These are phyloP conservation scores for Termitomyces sp. DNA, from an alignment of 768 basidiomycete species.

Conservation along the genomic window DNA sequence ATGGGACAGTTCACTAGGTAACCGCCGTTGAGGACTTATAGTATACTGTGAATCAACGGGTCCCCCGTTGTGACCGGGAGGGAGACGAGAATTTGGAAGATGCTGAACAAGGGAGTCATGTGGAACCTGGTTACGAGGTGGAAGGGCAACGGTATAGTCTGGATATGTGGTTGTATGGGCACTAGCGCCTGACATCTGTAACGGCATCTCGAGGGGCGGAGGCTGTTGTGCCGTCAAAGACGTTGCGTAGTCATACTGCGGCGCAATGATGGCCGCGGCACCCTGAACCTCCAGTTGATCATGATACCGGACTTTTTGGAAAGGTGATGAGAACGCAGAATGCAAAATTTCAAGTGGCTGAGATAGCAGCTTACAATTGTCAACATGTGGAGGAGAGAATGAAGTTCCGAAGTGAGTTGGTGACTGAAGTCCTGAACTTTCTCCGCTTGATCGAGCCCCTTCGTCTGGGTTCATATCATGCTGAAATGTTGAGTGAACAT, in stretches of 20 bases:
- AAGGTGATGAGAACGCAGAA: slow-evolving; percentile 30
- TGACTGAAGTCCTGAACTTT: slow-evolving; percentile 72
- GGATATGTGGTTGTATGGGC: slow-evolving; percentile 37
- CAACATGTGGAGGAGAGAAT: slow-evolving; percentile 42
- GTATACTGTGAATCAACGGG: slow-evolving; percentile 36
- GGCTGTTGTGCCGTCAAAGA: slow-evolving; percentile 41
- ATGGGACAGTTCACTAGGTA: slow-evolving; percentile 43
- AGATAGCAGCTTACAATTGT: slow-evolving; percentile 57
- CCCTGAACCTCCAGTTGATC: slow-evolving; percentile 45
- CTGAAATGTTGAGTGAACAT: slow-evolving; percentile 57
- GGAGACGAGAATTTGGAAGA: slow-evolving; percentile 38
- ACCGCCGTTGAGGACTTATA: slow-evolving; percentile 38
- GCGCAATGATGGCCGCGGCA: slow-evolving; percentile 44
- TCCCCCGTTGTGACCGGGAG: slow-evolving; percentile 30
- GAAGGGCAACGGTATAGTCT: slow-evolving; percentile 32
- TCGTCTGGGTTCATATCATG: slow-evolving; percentile 54
- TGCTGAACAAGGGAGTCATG: slow-evolving; percentile 41
- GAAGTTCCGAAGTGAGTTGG: slow-evolving; percentile 53
- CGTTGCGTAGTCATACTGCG: slow-evolving; percentile 50
- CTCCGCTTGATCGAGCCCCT: slow-evolving; percentile 69
- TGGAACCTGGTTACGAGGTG: slow-evolving; percentile 43
- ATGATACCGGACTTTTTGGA: slow-evolving; percentile 71
- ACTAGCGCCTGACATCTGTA: slow-evolving; percentile 41
- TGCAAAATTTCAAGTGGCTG: slow-evolving; percentile 37
- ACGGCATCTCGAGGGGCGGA: slow-evolving; percentile 43